Evolutionary conservation across 1,284 basidiomycete genomes (phyloP), one percentile per base, ranked within the genome.

Genomic region (Puccinia hordei): DNA sequence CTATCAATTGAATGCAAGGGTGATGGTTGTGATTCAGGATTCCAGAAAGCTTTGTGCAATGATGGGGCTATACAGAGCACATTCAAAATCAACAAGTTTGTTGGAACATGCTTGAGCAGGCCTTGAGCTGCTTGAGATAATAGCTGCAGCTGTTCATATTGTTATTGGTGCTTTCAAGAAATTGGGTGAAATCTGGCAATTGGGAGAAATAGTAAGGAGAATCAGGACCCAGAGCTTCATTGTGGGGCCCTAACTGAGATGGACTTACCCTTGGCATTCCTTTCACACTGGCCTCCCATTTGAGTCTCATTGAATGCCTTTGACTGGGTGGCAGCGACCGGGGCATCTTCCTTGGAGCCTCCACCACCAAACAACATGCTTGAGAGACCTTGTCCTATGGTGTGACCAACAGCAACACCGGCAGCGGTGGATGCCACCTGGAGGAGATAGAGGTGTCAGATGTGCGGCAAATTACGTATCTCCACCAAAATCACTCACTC

Each of bases 311-410:
- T 77, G 79, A 82, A 84, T 59, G 82, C 81, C 80, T 85, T 84
- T 57, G 85, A 83, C 68, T 86, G 84, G 17, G 83, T 85, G 0
- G 85, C 83, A 9, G 87, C 82, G 27, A 84, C 82, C 1, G 83
- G 81, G 24, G 75, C 83, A 2, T 84, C 81, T 33, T 83, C 83
- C 71, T 83, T 82, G 51, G 82, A 74, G 66, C 85, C 82, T 30
- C 85, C 87, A 27, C 89, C 87, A 27, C 89, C 89, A 81, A 89
- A 89, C 66, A 89, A 86, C 87, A 89, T 89, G 86, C 86, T 88
- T 78, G 85, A 86, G 81, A 89, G 86, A 63, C 88, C 89, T 85
- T 89, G 88, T 49, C 88, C 89, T 63, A 89, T 85, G 71, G 88
- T 87, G 10, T 88, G 88, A 61, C 87, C 87, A 38, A 88, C 86